Percentiles rank a stretch among this genome's conserved stretches.
These are phyloP conservation scores for Adansonia gregorii DNA, from an alignment of 441 rosid species.

Conservation along the genomic window DNA sequence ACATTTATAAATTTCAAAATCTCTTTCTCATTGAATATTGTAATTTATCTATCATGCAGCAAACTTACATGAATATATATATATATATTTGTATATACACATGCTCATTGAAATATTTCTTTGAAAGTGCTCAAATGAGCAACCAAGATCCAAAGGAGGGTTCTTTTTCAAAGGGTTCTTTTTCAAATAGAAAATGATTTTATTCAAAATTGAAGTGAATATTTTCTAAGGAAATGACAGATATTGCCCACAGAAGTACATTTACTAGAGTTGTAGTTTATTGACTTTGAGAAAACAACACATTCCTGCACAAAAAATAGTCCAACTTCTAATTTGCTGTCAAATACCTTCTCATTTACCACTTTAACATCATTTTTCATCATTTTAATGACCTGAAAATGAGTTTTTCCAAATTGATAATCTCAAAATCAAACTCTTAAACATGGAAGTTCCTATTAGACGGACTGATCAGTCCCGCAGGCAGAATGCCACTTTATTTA, in stretches of 20 bases:
- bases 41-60: not conserved
- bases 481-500: too few species aligned
- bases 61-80: not conserved
- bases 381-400: too few species aligned
- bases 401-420: not conserved
- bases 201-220: not conserved
- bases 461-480: too few species aligned
- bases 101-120: not conserved
- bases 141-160: not conserved
- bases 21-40: not conserved
- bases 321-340: not conserved
- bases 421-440: not conserved
- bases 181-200: not conserved
- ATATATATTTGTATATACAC: too few species aligned
- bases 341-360: not conserved
- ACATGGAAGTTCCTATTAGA: too few species aligned
- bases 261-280: not conserved
- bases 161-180: not conserved
- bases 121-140: not conserved
- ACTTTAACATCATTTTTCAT: too few species aligned
- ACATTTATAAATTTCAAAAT: not conserved
- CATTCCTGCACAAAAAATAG: not conserved
- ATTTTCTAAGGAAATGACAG: not conserved
- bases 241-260: not conserved
- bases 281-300: not conserved